These are phyloP conservation scores for Phytophthora pinifolia DNA, from an alignment of 352 stramenopile species.

Conservation along the genomic window DNA sequence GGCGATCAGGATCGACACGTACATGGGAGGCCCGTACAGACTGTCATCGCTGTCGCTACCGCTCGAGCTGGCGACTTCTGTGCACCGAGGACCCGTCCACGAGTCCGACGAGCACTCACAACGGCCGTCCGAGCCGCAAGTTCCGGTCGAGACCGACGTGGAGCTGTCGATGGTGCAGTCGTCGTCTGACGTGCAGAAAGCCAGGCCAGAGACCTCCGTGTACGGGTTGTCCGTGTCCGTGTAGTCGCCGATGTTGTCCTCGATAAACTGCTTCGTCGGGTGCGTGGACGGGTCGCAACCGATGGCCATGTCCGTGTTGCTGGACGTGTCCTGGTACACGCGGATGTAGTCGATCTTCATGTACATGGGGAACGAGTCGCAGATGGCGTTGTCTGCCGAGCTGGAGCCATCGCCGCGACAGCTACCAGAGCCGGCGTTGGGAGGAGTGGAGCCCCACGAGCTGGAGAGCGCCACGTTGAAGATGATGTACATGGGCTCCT, in stretches of 20 bases:
- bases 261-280: slow-evolving; percentile 45
- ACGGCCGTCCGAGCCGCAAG: slow-evolving; percentile 21
- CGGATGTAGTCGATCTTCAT: slow-evolving; percentile 18
- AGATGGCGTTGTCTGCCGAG: slow-evolving; percentile 21
- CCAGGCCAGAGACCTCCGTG: slow-evolving; percentile 36
- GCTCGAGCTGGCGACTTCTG: slow-evolving; percentile 9
- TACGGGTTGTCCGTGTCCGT: slow-evolving; percentile 33
- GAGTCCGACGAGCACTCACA: slow-evolving; percentile 23
- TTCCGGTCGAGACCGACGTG: slow-evolving; percentile 17
- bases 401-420: slow-evolving; percentile 23
- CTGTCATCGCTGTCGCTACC: slow-evolving; percentile 6
- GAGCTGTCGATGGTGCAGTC: slow-evolving; percentile 37
- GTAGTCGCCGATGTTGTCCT: slow-evolving; percentile 45
- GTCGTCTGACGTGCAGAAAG: slow-evolving; percentile 34
- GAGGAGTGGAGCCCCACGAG: slow-evolving; percentile 49
- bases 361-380: slow-evolving; percentile 28
- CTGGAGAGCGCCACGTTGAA: slow-evolving; percentile 56
- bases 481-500: slow-evolving; percentile 86
- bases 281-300: slow-evolving; percentile 24
- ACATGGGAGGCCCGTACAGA: slow-evolving; percentile 18
- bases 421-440: slow-evolving; percentile 18
- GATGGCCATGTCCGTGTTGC: slow-evolving; percentile 6
- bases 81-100: slow-evolving; percentile 42
- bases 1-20: slow-evolving; percentile 13
- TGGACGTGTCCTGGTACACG: slow-evolving; percentile 12